Evolutionary conservation across 345 rosid genomes (phyloP).

Genomic region (Melaleuca quinquenervia): DNA sequence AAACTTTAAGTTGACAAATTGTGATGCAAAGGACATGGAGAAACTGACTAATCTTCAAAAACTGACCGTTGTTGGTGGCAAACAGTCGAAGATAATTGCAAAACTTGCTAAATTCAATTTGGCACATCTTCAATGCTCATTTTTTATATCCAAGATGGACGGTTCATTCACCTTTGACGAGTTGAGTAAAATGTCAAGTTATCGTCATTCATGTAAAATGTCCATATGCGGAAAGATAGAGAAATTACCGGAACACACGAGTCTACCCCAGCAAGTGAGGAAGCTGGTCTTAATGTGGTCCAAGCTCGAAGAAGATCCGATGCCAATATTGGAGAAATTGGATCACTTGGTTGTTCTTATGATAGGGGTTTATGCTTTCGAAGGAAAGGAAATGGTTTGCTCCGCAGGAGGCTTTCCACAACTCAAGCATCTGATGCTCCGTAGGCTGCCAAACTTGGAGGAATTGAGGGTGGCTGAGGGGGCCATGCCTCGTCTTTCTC

Average conservation of each 20-base stretch:
- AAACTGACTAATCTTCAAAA: constrained; percentile 4
- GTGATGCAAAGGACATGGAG: not conserved
- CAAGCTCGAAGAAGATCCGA: constrained; percentile 25
- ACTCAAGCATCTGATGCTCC: constrained; percentile 10
- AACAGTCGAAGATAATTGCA: not conserved
- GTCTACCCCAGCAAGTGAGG: constrained; percentile 19
- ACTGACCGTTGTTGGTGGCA: not conserved
- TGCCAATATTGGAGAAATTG: constrained; percentile 31
- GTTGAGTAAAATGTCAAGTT: not conserved
- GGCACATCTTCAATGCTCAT: not conserved
- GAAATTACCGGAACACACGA: constrained; percentile 12
- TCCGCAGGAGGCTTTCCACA: constrained; percentile 15
- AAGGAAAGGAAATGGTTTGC: constrained; percentile 20
- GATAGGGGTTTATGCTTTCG: not conserved
- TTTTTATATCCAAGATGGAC: rapidly evolving
- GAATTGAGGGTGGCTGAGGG: constrained; percentile 24
- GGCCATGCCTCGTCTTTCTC: constrained; percentile 25
- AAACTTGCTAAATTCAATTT: not conserved
- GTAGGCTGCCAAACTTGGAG: constrained; percentile 7
- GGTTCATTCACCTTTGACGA: not conserved
- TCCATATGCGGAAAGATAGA: constrained; percentile 6
- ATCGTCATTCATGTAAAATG: constrained; percentile 6
- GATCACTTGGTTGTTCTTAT: constrained; percentile 14
- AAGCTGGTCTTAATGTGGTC: constrained; percentile 21
- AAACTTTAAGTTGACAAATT: constrained; percentile 6